Base-by-base conservation (phyloP, 495 filamentous ascomycete genomes). In the Beverwykella pulmonaria region DNA sequence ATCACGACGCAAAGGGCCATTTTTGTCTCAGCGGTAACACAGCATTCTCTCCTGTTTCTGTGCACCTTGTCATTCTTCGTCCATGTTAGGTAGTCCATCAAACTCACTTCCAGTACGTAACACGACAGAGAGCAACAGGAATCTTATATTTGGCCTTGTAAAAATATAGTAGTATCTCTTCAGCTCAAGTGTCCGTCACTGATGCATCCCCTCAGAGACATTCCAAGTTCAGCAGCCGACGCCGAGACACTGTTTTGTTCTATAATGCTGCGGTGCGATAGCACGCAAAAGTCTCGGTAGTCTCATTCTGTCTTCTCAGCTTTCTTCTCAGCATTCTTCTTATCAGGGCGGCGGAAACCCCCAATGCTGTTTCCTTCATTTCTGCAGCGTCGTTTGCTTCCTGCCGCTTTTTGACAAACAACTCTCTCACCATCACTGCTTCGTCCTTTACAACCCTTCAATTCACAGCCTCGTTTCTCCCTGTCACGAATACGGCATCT, bases 341-440 rank as follows among this genome's bases (percentile, higher is more conserved):
- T 6, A 6, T 12, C 5, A 34, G 32, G 6, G 32, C 12, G 32
- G 32, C 32, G 12, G 39, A 3, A 3, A 7, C 8, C 39, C 17
- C 5, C 20, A 1, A 12, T 19, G 12, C 25, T 50, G 20, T 50
- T 10, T 17, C 22, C 9, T 50, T 50, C 2, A 22, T 19, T 50
- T 12, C 22, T 23, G 9, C 48, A 27, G 20, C 20, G 20, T 50
- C 15, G 48, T 50, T 50, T 50, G 48, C 22, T 48, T 41, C 23
- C 19, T 52, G 2, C 48, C n/a, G n/a, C 19, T 8, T 22, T n/a
- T 1, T 2, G 19, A 20, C 29, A 20, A 54, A 30, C 25, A 54
- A 54, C 52, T 27, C 52, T 19, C 27, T 29, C 44, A 48, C 39
- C 44, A 60, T 41, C 44, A 48, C 46, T 41, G 20, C 25, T n/a